A percentile compares a stretch with the other conserved stretches of the same genome.
Conservation (phyloP, 768 basidiomycete species). For the Xerocomus brunneocitrinus region DNA sequence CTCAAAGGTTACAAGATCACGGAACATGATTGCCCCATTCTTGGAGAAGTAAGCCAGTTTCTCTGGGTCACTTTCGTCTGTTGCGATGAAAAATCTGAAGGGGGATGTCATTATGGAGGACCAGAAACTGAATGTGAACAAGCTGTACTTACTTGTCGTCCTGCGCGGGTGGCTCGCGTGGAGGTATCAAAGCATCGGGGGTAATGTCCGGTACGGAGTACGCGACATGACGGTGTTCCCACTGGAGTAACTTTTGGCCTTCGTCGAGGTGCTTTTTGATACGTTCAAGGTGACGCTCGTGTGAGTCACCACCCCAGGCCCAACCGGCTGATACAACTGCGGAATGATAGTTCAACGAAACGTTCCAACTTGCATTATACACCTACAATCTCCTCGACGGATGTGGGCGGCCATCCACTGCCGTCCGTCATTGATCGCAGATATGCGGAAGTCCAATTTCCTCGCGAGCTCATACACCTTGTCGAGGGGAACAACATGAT, state of each 20-base stretch:
- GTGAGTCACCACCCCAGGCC: conserved; percentile 27
- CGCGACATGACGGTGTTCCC: conserved; percentile 7
- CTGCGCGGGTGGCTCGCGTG: conserved; percentile 13
- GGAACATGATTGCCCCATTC: conserved; percentile 34
- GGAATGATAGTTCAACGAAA: neutral
- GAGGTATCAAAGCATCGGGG: conserved; percentile 9
- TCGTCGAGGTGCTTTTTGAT: conserved; percentile 27
- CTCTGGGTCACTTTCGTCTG: conserved; percentile 35
- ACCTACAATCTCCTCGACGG: conserved; percentile 38
- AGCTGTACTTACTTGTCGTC: conserved; percentile 15
- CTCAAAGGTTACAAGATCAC: conserved; percentile 37
- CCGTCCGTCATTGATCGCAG: conserved; percentile 23
- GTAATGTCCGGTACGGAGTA: conserved; percentile 18
- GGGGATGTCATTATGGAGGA: neutral
- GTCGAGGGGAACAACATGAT: conserved; percentile 23
- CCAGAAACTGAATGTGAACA: neutral
- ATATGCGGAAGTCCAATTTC: conserved; percentile 21
- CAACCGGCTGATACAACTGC: conserved; percentile 29
- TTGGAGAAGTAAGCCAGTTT: conserved; percentile 28
- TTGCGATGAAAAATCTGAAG: conserved; percentile 30
- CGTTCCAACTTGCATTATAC: neutral
- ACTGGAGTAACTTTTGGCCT: conserved; percentile 28
- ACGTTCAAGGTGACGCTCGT: conserved; percentile 31
- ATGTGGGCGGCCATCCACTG: conserved; percentile 37
- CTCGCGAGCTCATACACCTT: conserved; percentile 23